Evolutionary conservation across 768 basidiomycete species (phyloP), one percentile per base, ranked within the genome.

Genomic region (Lyophyllum shimeji): DNA sequence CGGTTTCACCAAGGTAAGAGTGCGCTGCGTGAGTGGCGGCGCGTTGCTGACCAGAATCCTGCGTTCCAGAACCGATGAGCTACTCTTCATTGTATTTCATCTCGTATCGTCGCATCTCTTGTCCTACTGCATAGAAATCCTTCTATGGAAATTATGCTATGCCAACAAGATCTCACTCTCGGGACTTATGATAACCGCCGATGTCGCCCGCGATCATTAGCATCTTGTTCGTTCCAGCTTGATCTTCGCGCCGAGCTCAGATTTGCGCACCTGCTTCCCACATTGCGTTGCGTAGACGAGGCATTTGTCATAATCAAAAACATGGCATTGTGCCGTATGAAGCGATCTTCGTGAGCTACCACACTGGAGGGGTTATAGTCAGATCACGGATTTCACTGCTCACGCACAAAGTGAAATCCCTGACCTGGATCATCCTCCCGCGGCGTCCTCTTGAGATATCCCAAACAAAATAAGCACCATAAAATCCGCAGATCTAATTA

Each of bases 1-100:
- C 66, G 95, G 95, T 58, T 97, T 97, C 82, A 79, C 82, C 71
- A 97, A 97, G 91, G 95, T 95, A 63, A 62, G 80, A 62, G 53
- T 2, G 46, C 25, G 18, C n/a, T n/a, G 13, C 2, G 25, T 31
- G 5, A 40, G 12, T 44, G 20, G 9, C 37, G 4, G 23, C 18
- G 33, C 24, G 13, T 33, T 8, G 27, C 11, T n/a, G 45, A 17
- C 31, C 48, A 57, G 54, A 31, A 20, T 37, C 53, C 47, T 23
- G n/a, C n/a, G 12, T 20, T 48, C 11, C 37, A 80, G 78, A 79
- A 77, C 69, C 79, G 79, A 71, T 80, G 69, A 79, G 72, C 37
- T 31, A 25, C 12, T n/a, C 1, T 2, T 18, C 7, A 5, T 49
- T 47, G 17, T 52, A 40, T 46, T 42, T 46, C 24, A 31, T 33